These are phyloP conservation scores for Colletotrichum higginsianum DNA, from an alignment of 2,329 filamentous ascomycete genomes.

Conservation along the genomic window DNA sequence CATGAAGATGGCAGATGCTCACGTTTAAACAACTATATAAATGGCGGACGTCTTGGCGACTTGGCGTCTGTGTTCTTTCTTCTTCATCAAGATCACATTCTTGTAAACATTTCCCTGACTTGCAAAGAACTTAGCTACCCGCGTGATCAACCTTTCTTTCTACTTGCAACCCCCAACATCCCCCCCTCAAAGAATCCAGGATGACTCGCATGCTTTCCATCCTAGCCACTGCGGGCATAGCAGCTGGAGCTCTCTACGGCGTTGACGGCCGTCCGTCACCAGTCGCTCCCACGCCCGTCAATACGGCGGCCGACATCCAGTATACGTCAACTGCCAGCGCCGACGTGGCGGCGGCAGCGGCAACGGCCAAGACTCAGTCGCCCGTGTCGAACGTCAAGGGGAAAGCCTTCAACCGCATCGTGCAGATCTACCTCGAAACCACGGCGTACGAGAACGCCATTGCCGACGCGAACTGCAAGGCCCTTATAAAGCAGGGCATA, in stretches of 20 bases:
- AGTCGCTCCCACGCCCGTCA: conserved; percentile 4
- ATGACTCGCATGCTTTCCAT: conserved; percentile 17
- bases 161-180: background rate
- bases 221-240: conserved; percentile 13
- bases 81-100: background rate
- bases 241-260: background rate
- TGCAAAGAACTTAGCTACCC: background rate
- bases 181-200: background rate
- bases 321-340: conserved; percentile 67
- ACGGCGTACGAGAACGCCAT: conserved; percentile 76
- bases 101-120: too few species aligned
- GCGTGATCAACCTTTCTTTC: background rate
- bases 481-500: conserved; percentile 50
- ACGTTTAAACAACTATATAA: background rate
- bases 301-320: conserved; percentile 19
- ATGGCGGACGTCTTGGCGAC: background rate
- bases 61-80: background rate
- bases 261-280: background rate
- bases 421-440: conserved; percentile 84
- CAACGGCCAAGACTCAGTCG: conserved; percentile 72
- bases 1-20: background rate
- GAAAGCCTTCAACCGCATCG: conserved; percentile 80
- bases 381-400: conserved; percentile 77
- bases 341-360: conserved; percentile 68
- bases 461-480: conserved; percentile 63